These are phyloP conservation scores for Furcasterigmium furcatum DNA, from an alignment of 2,329 filamentous ascomycete species.

Conservation along the genomic window DNA sequence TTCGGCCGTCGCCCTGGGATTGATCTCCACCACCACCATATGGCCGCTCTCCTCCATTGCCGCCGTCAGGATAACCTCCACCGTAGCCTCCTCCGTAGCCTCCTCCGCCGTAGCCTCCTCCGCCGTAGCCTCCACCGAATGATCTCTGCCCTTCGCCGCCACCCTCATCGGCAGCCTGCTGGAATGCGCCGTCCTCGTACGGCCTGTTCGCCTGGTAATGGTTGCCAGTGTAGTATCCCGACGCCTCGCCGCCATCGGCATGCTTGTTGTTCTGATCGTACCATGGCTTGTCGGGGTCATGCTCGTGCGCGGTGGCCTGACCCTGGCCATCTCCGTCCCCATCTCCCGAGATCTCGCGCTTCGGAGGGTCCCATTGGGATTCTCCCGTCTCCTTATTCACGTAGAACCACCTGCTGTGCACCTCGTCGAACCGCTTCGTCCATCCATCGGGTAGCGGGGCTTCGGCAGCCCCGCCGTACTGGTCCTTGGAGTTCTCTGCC, in stretches of 20 bases:
- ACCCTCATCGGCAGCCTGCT: too few relatives aligned
- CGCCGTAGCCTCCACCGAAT: too few relatives aligned
- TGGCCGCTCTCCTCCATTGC: too few relatives aligned
- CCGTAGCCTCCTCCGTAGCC: background rate
- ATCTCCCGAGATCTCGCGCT: background rate
- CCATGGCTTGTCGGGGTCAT: background rate
- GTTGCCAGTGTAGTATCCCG: constrained; percentile 8
- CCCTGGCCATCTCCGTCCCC: constrained; percentile 1
- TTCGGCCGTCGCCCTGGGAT: background rate
- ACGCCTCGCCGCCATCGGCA: constrained; percentile 2
- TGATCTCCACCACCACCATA: background rate
- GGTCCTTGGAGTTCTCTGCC: background rate
- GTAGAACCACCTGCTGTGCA: constrained; percentile 53
- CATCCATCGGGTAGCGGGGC: constrained; percentile 50
- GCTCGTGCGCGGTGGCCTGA: background rate
- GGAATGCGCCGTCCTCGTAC: background rate
- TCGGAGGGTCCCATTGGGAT: constrained; percentile 50
- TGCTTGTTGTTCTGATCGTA: background rate
- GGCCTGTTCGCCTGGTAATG: background rate
- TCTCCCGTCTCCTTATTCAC: constrained; percentile 52
- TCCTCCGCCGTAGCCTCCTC: too few relatives aligned
- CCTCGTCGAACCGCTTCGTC: constrained; percentile 52
- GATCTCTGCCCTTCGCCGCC: too few relatives aligned
- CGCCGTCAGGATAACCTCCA: background rate
- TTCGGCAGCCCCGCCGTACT: background rate